Conservation (phyloP, 352 stramenopile species). For the Globisporangium takayamanum region DNA sequence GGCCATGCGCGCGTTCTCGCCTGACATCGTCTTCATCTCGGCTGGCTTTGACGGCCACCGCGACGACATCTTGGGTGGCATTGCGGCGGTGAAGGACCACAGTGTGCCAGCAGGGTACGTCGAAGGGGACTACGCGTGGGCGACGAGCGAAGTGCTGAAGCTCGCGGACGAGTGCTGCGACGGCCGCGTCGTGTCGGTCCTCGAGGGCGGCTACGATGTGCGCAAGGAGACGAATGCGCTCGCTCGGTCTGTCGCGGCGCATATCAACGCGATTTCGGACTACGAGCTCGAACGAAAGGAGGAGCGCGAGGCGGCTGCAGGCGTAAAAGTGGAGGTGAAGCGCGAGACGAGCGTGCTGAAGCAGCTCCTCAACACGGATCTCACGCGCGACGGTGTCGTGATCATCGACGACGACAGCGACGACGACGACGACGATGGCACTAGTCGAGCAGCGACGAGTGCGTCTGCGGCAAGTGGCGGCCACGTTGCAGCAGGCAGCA, state of each 20-base stretch:
- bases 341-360: slow-evolving; percentile 34
- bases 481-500: not conserved
- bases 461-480: not conserved
- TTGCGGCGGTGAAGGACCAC: slow-evolving; percentile 71
- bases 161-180: slow-evolving; percentile 71
- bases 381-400: slow-evolving; percentile 38
- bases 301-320: slow-evolving; percentile 2
- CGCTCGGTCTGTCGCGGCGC: slow-evolving; percentile 72
- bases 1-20: slow-evolving; percentile 64
- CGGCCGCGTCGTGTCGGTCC: slow-evolving; percentile 73
- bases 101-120: slow-evolving; percentile 72
- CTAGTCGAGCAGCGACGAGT: not conserved
- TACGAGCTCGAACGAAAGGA: slow-evolving; percentile 39
- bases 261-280: slow-evolving; percentile 63
- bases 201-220: slow-evolving; percentile 85
- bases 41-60: slow-evolving; percentile 84
- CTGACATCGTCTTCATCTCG: slow-evolving; percentile 87
- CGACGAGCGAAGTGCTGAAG: slow-evolving; percentile 70
- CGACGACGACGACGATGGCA: slow-evolving; percentile 15
- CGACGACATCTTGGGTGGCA: slow-evolving; percentile 77
- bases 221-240: slow-evolving; percentile 76
- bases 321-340: slow-evolving; percentile 21
- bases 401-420: slow-evolving; percentile 51
- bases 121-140: slow-evolving; percentile 80
- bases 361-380: slow-evolving; percentile 41